phyloP scores from a whole-genome alignment of 2,329 filamentous ascomycete species.

The Neonectria punicea region DNA sequence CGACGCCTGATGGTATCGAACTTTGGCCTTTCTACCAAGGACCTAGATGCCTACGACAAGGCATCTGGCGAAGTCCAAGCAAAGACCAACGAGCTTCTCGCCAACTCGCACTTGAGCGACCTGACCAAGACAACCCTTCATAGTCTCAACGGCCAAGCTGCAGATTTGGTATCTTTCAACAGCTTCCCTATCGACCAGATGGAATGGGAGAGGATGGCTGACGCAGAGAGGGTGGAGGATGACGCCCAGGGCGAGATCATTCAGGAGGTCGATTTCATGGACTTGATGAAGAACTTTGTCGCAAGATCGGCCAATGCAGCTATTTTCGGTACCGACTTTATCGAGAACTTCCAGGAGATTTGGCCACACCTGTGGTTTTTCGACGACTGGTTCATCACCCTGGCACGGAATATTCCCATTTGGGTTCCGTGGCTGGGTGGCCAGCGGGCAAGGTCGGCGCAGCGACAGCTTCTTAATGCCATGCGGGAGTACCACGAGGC shows the following conservation, averaged over 20 bases:
- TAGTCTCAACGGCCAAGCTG: constrained; percentile 44
- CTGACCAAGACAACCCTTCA: constrained; percentile 33
- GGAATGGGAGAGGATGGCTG: constrained; percentile 51
- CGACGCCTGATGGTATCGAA: constrained; percentile 44
- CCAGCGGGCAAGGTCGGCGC: constrained; percentile 46
- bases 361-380: constrained; percentile 52
- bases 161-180: constrained; percentile 53
- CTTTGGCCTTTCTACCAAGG: constrained; percentile 47
- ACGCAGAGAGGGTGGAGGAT: constrained; percentile 45
- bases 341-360: constrained; percentile 53
- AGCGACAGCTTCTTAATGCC: constrained; percentile 41
- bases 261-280: constrained; percentile 49
- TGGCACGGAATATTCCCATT: constrained; percentile 46
- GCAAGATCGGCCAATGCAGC: constrained; percentile 48
- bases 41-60: constrained; percentile 46
- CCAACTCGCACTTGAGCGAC: constrained; percentile 38
- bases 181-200: constrained; percentile 50
- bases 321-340: constrained; percentile 54
- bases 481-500: constrained; percentile 50
- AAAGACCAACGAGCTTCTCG: constrained; percentile 41
- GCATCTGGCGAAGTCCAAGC: constrained; percentile 43
- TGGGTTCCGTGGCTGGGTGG: constrained; percentile 48
- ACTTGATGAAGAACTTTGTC: constrained; percentile 50
- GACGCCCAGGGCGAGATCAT: constrained; percentile 35
- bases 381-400: constrained; percentile 46